Evolutionary conservation across 192 early-diverging fungal genomes (phyloP), one percentile per base, ranked within the genome.

Genomic region (Gryganskiella cystojenkinii): DNA sequence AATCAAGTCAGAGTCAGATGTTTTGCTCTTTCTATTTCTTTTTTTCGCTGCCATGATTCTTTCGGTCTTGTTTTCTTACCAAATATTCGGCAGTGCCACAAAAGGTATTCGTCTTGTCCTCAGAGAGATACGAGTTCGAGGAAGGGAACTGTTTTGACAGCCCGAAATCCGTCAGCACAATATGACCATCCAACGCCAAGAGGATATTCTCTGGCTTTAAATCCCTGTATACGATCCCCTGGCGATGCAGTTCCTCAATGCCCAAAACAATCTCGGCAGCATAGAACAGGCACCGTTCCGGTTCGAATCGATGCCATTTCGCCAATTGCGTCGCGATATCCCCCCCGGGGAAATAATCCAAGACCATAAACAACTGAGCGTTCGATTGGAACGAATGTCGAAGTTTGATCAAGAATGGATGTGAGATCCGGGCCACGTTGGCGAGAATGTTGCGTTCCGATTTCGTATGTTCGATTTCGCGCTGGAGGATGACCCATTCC

Each of bases 111-210:
- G 82, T 91, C 81, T 72, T 81, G 11, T 73, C 79, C 22, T 79
- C 67, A 34, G 64, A 37, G 30, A 63, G 53, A 35, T 71, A 60
- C 5, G 50, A 42, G 28, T 64, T 53, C 17, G 65, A 69, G 27
- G 68, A 57, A 22, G 76, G 69, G 47, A 86, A 87, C 65, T 84
- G 93, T 80, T 99, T 99, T 28, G 90, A 92, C 4, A 99, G 85
- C 3, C 97, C 96, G 86, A 98, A 99, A 67, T 99, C 97, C 1
- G 96, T 97, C 49, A 99, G 80, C 10, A 95, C 84, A 19, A 97
- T 79, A 65, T 97, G 95, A n/a, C 96, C 96, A 22, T 92, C 88
- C 1, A 71, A 61, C 43, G 89, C 89, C 3, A 98, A 68, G 4
- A 95, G 73, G 47, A 91, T 87, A 71, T 92, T 92, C 59, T 92